Base-by-base conservation (phyloP, 2,329 filamentous ascomycete genomes). In the Ophiostoma montium region DNA sequence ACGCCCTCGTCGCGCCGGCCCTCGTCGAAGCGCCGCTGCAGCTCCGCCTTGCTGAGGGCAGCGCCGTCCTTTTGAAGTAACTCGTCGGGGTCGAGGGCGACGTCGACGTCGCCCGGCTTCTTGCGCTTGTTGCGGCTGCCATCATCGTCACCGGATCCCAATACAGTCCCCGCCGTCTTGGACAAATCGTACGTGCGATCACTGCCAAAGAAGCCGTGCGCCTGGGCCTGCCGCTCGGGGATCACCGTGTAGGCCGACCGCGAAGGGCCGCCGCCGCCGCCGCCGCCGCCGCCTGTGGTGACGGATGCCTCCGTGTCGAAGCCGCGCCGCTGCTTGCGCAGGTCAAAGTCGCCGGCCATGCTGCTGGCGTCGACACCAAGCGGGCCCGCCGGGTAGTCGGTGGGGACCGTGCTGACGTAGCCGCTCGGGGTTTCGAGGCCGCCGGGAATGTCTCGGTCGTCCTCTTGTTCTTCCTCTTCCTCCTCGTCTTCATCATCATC, bases 41-140 rank as follows among this genome's bases (percentile, higher is more conserved):
- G 64, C 57, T 89, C 85, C 23, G 95, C 89, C 64, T 90, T 94
- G 65, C 76, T 84, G 59, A 96, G n/a, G n/a, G n/a, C n/a, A n/a
- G n/a, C 74, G 41, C 82, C 84, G 57, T 87, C 86, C 53, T 82
- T 76, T 36, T 76, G 73, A 55, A 78, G 78, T 52, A 98, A 65
- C 35, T 83, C 75, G 61, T 96, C 90, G 5, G 86, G 78, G 59
- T 96, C 88, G 54, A 98, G 79, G 21, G 88, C 86, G 27, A 96
- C 84, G 57, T 98, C 92, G 21, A 98, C 77, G 62, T 98, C 92
- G 36, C 90, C 92, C 4, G 85, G 89, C 75, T 95, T 95, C 78
- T 96, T 98, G 59, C 87, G 78, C 69, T 94, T 92, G 59, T 94
- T 92, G 59, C 86, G 71, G 21, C 65, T 74, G 21, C 64, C 73